phyloP scores from a whole-genome alignment of 2,329 filamentous ascomycete genomes.

The Cordyceps sp. region DNA sequence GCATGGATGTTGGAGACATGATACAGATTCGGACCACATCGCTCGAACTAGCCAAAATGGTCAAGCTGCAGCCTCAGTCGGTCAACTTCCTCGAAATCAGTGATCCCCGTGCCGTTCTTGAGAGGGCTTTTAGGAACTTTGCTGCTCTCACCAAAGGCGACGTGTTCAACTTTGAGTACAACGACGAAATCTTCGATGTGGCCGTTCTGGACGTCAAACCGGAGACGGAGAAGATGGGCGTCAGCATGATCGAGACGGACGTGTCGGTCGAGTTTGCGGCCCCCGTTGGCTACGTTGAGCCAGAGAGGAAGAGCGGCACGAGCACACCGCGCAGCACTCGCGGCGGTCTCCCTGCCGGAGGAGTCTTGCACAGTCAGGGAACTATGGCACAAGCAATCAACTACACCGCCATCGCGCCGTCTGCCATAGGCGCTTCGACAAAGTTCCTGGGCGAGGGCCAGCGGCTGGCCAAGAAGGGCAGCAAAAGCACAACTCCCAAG shows the following conservation, averaged over 20 bases:
- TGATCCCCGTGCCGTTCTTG: conserved; percentile 91
- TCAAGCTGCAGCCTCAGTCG: conserved; percentile 93
- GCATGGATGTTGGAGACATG: conserved; percentile 81
- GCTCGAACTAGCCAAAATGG: conserved; percentile 73
- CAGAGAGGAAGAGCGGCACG: conserved; percentile 61
- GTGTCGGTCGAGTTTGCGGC: conserved; percentile 91
- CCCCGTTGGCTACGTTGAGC: conserved; percentile 87
- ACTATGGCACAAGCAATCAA: conserved; percentile 98
- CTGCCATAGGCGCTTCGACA: conserved; percentile 51
- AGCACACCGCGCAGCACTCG: conserved; percentile 61
- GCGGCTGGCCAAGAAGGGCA: conserved; percentile 66
- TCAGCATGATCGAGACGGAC: conserved; percentile 93
- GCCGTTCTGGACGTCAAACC: conserved; percentile 90
- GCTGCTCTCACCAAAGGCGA: conserved; percentile 86
- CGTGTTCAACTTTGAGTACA: conserved; percentile 92
- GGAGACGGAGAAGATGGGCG: conserved; percentile 62
- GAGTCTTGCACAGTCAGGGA: conserved; percentile 66
- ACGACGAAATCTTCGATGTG: conserved; percentile 84
- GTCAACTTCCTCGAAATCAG: conserved; percentile 90
- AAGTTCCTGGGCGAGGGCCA: conserved; percentile 72
- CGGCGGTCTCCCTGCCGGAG: conserved; percentile 50
- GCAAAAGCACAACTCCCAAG: conserved; percentile 50
- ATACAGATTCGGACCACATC: conserved; percentile 92
- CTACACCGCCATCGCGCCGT: conserved; percentile 77
- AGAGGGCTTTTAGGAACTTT: conserved; percentile 93